phyloP scores from a whole-genome alignment of 1,284 basidiomycete species.

The Papiliotrema flavescens region DNA sequence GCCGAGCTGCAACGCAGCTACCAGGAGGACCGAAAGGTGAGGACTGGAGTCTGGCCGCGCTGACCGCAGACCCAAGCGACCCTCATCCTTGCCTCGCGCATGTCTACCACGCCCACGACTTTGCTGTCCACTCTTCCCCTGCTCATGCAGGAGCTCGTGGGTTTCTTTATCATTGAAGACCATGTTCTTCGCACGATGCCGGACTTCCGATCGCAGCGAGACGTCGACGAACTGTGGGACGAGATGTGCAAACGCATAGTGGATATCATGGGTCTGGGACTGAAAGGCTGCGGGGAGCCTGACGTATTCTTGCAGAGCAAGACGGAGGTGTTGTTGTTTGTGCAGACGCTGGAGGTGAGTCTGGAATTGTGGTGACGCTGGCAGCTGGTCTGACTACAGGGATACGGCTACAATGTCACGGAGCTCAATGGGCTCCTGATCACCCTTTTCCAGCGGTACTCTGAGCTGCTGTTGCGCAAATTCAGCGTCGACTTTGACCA shows the following conservation, averaged over 20 bases:
- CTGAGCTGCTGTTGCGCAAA: conserved; percentile 73
- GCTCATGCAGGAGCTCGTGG: conserved; percentile 90
- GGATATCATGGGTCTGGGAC: conserved; percentile 67
- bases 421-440: conserved; percentile 81
- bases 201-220: conserved; percentile 76
- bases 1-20: conserved; percentile 88
- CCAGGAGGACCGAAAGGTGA: conserved; percentile 88
- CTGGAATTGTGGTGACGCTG: not conserved
- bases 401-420: conserved; percentile 77
- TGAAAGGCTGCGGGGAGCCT: conserved; percentile 74
- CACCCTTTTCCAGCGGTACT: conserved; percentile 86
- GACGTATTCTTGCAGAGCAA: conserved; percentile 82
- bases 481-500: conserved; percentile 78
- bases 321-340: conserved; percentile 77
- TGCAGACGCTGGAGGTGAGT: conserved; percentile 85
- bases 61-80: conserved; percentile 77
- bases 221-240: conserved; percentile 97
- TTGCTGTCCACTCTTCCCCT: conserved; percentile 54
- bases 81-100: conserved; percentile 72
- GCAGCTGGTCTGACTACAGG: conserved; percentile 51
- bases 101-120: conserved; percentile 47
- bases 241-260: conserved; percentile 75
- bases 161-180: conserved; percentile 96
- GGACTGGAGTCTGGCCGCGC: conserved; percentile 9
- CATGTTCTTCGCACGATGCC: conserved; percentile 83